Base-by-base conservation (phyloP, 768 basidiomycete genomes). In the Dendrothele bispora region DNA sequence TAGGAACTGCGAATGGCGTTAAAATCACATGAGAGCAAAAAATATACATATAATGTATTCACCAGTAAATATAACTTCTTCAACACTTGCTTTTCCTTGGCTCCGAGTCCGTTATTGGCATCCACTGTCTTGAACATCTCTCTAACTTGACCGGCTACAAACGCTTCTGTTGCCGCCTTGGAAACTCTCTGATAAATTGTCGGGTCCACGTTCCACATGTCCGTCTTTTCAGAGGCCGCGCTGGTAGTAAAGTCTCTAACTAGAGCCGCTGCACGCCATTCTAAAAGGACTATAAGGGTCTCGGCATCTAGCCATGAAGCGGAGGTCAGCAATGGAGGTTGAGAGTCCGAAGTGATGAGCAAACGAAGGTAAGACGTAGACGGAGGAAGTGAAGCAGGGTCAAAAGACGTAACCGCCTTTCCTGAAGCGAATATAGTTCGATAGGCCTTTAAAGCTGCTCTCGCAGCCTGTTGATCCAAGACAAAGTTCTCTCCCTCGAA, bases 401-500 rank as follows among this genome's bases (percentile, higher is more conserved):
- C 36, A 17, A 22, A 34, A 36, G 43, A 15, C 6, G 32, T 34
- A 15, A 34, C 24, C 7, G 12, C 8, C 24, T 20, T 39, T 1
- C 37, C 25, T 8, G 7, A 4, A 20, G 37, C 37, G 24, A 47
- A 47, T 6, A 78, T 58, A 14, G 50, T 56, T 15, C 62, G 67
- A 56, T 75, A 76, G 0, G 84, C 74, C 55, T 88, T 90, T 24
- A 87, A 64, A 3, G 85, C 84, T 0, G 84, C 80, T 20, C 86
- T 79, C 27, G 86, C 79, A 27, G 88, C 86, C 63, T 91, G 88
- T 39, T 79, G 74, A 54, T 87, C 83, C 10, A 91, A 73, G 5
- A 89, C 83, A 51, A 77, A 89, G 59, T 91, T 90, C 57, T 91
- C 88, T 12, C 88, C 87, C 66, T 90, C 88, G 52, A 79, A 88